These are phyloP conservation scores for Gymnopilus junonius DNA, from an alignment of 768 basidiomycete species.

Conservation along the genomic window DNA sequence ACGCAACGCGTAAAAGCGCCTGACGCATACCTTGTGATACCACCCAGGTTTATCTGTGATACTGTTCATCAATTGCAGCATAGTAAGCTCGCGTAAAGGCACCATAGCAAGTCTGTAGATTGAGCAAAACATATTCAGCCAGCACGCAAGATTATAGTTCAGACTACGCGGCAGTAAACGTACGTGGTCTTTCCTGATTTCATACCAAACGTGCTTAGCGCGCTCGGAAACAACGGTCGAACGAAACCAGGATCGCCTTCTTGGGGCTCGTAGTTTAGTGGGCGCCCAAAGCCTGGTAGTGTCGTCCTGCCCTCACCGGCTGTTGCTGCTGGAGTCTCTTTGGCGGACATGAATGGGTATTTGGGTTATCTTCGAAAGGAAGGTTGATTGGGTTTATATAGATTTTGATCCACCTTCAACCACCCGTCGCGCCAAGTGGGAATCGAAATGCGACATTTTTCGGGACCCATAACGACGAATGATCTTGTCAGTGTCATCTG, in stretches of 20 bases:
- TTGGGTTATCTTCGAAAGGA: background rate
- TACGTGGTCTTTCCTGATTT: background rate
- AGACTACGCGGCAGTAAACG: no score
- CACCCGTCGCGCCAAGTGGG: background rate
- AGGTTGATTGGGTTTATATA: background rate
- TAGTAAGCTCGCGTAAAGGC: conserved; percentile 36
- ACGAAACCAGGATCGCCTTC: conserved; percentile 13
- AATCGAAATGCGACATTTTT: background rate
- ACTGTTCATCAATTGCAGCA: conserved; percentile 40
- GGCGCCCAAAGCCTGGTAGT: conserved; percentile 33
- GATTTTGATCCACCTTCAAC: background rate
- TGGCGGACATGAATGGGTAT: background rate
- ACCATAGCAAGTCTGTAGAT: conserved; percentile 20
- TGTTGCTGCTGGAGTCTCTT: background rate
- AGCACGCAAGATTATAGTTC: background rate
- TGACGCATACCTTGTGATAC: conserved; percentile 31
- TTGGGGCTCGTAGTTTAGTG: conserved; percentile 23
- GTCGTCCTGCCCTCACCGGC: background rate
- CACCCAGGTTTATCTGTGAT: conserved; percentile 39
- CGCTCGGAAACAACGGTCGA: conserved; percentile 20
- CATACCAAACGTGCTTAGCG: conserved; percentile 13
- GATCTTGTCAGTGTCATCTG: background rate
- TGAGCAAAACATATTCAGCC: background rate
- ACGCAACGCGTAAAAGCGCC: no score
- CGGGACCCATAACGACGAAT: background rate